Evolutionary conservation across 352 stramenopile genomes (phyloP).

Genomic region (Phytopythium delawarense): DNA sequence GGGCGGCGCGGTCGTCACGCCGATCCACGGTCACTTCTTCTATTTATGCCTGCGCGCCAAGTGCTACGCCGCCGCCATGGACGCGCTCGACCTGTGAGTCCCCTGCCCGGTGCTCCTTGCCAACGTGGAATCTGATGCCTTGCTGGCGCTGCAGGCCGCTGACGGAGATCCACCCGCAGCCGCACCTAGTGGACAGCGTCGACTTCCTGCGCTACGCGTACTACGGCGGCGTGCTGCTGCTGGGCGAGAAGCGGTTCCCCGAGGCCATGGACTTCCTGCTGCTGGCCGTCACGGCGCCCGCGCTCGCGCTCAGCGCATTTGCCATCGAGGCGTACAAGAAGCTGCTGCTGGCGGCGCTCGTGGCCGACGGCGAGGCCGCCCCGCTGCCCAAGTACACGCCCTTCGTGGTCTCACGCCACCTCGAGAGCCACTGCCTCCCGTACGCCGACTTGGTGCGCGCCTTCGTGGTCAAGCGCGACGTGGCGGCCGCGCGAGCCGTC

Average conservation of each 20-base stretch:
- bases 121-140: neutral
- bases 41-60: slow-evolving; percentile 81
- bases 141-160: slow-evolving; percentile 38
- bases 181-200: slow-evolving; percentile 42
- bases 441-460: slow-evolving; percentile 57
- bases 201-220: slow-evolving; percentile 84
- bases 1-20: slow-evolving; percentile 48
- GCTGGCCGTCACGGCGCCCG: slow-evolving; percentile 67
- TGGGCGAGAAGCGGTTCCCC: slow-evolving; percentile 74
- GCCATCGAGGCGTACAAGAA: slow-evolving; percentile 86
- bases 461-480: slow-evolving; percentile 41
- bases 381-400: slow-evolving; percentile 77
- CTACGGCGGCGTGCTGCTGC: slow-evolving; percentile 70
- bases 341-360: slow-evolving; percentile 60
- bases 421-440: slow-evolving; percentile 58
- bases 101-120: neutral
- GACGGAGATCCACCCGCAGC: slow-evolving; percentile 65
- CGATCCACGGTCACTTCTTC: slow-evolving; percentile 66
- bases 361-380: slow-evolving; percentile 44
- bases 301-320: slow-evolving; percentile 68
- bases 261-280: slow-evolving; percentile 73
- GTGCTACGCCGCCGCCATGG: slow-evolving; percentile 67
- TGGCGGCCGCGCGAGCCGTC: slow-evolving; percentile 25
- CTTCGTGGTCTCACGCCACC: slow-evolving; percentile 66
- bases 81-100: slow-evolving; percentile 68